A percentile compares a stretch with the other conserved stretches of the same genome.
Conservation (phyloP, 1,139 yeast genomes). For the Entelexis paramagnoliae region DNA sequence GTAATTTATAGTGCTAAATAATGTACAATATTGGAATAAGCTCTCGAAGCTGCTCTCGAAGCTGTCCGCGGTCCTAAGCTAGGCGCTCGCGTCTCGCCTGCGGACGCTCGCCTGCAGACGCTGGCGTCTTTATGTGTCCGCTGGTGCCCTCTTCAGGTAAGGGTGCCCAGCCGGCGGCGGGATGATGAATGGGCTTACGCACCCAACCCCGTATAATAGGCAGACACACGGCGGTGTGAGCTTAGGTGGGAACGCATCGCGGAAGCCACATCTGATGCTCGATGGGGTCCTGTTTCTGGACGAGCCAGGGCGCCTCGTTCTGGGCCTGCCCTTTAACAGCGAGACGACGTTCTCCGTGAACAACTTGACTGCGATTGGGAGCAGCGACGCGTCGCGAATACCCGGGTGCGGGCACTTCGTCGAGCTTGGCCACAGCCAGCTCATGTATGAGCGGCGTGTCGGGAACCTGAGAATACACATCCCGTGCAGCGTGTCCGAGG, state of each 20-base stretch:
- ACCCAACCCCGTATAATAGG: no score
- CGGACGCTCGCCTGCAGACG: no score
- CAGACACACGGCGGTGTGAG: no score
- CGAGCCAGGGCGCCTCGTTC: constrained; percentile 43
- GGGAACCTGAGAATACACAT: constrained; percentile 29
- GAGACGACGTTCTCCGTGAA: constrained; percentile 17
- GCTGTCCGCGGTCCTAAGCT: no score
- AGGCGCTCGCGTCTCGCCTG: no score
- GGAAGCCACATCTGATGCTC: constrained; percentile 26
- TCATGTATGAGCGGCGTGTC: constrained; percentile 29
- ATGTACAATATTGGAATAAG: no score
- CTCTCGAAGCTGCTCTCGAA: no score
- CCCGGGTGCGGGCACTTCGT: not conserved
- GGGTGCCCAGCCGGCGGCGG: not conserved
- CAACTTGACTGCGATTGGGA: not conserved
- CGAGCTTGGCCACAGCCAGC: constrained; percentile 20
- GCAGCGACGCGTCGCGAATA: not conserved
- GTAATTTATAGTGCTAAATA: not conserved
- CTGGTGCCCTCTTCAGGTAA: not conserved
- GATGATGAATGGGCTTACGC: not conserved
- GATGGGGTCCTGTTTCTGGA: constrained; percentile 63
- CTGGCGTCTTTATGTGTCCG: no score
- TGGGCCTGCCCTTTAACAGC: constrained; percentile 41
- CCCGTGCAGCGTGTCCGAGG: constrained; percentile 29
- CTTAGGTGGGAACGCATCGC: no score